phyloP scores from a whole-genome alignment of 345 rosid genomes.

The Melaleuca quinquenervia region DNA sequence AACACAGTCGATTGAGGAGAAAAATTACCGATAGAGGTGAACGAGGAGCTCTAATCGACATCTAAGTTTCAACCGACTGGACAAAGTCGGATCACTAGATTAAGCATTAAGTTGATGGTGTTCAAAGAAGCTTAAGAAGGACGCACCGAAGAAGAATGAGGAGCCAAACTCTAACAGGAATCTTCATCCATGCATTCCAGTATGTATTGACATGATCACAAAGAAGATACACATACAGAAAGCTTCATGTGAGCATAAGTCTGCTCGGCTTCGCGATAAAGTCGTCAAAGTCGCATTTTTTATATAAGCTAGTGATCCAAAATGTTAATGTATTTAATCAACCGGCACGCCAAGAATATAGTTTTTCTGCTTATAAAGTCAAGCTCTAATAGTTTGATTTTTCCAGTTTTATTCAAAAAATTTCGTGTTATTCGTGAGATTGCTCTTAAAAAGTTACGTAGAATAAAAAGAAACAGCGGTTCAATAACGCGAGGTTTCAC shows the following conservation, averaged over 20 bases:
- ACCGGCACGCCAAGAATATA: neutral
- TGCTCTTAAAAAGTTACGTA: neutral
- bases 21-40: too few relatives aligned
- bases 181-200: neutral
- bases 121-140: neutral
- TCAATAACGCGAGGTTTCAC: neutral
- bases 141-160: neutral
- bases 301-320: neutral
- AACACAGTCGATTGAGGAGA: too few relatives aligned
- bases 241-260: neutral
- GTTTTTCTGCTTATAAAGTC: neutral
- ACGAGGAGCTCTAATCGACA: too few relatives aligned
- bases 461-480: neutral
- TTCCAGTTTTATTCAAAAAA: neutral
- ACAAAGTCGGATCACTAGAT: too few relatives aligned
- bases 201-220: neutral
- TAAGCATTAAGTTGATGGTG: neutral
- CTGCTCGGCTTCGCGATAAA: neutral
- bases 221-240: neutral
- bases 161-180: neutral
- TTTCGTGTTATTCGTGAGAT: neutral
- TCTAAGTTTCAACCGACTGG: too few relatives aligned
- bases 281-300: neutral
- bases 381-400: neutral
- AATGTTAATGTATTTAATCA: neutral